Conservation (phyloP, 192 early-diverging fungal species). For the Mycoemilia scoparia region DNA sequence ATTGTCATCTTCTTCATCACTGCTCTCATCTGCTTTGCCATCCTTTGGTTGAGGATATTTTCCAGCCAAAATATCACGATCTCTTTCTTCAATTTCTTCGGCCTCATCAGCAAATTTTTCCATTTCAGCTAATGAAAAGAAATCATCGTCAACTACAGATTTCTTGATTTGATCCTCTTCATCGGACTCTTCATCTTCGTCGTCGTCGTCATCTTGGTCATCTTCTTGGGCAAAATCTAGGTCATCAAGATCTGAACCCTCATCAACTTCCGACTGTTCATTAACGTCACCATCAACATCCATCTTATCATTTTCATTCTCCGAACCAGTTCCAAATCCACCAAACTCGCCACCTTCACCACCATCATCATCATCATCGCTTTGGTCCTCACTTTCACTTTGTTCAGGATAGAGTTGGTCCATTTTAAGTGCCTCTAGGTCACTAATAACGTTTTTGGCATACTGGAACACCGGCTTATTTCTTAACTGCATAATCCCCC, state of each 20-base stretch:
- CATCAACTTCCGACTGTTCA: constrained; percentile 20
- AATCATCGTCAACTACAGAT: constrained; percentile 77
- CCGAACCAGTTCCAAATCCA: constrained; percentile 2
- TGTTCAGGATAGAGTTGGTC: constrained; percentile 22
- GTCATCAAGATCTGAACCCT: constrained; percentile 23
- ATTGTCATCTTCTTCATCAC: constrained; percentile 17
- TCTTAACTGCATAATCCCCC: constrained; percentile 79
- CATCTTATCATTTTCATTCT: constrained; percentile 3
- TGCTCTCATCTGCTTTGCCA: constrained; percentile 35
- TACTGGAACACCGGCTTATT: constrained; percentile 63
- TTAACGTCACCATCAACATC: constrained; percentile 19
- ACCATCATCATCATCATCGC: constrained; percentile 9
- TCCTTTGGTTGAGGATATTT: constrained; percentile 28
- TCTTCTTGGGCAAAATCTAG: constrained; percentile 12
- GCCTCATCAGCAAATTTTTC: constrained; percentile 73
- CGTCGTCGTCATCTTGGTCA: constrained; percentile 22
- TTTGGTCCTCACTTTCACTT: constrained; percentile 22
- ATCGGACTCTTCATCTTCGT: constrained; percentile 12
- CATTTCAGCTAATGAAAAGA: constrained; percentile 80
- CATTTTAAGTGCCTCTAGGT: constrained; percentile 22
- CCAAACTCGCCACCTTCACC: constrained; percentile 9
- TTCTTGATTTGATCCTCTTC: constrained; percentile 8
- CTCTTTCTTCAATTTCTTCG: constrained; percentile 25
- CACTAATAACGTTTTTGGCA: constrained; percentile 27
- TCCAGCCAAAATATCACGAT: constrained; percentile 33